Evolutionary conservation across 805 yeast genomes (phyloP).

Genomic region (Nakazawaea ernobii): DNA sequence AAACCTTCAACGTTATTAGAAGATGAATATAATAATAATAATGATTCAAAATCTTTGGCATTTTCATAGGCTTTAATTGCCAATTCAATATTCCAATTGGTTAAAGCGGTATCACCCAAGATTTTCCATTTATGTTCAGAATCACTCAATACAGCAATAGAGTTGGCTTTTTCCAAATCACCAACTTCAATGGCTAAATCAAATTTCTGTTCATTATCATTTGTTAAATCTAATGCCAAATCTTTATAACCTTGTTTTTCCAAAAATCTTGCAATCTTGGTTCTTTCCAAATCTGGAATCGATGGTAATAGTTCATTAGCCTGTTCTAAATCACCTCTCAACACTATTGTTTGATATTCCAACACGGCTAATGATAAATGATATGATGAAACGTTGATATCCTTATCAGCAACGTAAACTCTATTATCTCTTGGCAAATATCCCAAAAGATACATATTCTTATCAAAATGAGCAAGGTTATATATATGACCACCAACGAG

Average conservation of each 20-base stretch:
- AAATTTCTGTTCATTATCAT: slow-evolving; percentile 86
- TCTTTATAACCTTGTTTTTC: slow-evolving; percentile 88
- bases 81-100: slow-evolving; percentile 70
- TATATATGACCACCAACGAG: slow-evolving; percentile 91
- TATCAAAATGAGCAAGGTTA: slow-evolving; percentile 90
- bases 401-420: slow-evolving; percentile 87
- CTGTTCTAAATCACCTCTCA: slow-evolving; percentile 89
- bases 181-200: slow-evolving; percentile 81
- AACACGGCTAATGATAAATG: slow-evolving; percentile 77
- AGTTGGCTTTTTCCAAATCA: slow-evolving; percentile 65
- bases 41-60: slow-evolving; percentile 77
- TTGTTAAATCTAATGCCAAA: slow-evolving; percentile 77
- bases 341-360: slow-evolving; percentile 92
- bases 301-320: slow-evolving; percentile 62
- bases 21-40: slow-evolving; percentile 77
- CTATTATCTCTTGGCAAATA: slow-evolving; percentile 87
- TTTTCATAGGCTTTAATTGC: slow-evolving; percentile 77
- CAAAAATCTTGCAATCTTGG: slow-evolving; percentile 83
- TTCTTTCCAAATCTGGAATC: slow-evolving; percentile 58
- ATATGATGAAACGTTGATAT: slow-evolving; percentile 76
- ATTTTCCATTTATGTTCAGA: slow-evolving; percentile 80
- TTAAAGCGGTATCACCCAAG: slow-evolving; percentile 81
- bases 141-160: slow-evolving; percentile 48
- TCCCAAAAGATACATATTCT: slow-evolving; percentile 79
- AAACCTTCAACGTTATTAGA: slow-evolving; percentile 64